Base-by-base conservation (phyloP, 1,139 yeast genomes). In the Saccharomyces pastorianus region DNA sequence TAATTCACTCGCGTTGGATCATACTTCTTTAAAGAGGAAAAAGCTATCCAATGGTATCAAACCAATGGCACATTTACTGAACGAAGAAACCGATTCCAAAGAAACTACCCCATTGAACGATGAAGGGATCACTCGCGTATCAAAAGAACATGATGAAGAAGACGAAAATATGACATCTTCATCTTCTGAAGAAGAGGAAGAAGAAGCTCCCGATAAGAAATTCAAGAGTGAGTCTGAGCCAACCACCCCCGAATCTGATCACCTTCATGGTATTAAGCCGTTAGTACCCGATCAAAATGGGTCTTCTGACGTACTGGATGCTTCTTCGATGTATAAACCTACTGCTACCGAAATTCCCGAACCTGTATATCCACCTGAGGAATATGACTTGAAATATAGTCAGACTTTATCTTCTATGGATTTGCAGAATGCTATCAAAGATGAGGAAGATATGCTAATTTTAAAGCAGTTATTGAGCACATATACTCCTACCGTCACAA, bases 61-160 rank as follows among this genome's bases (percentile, higher is more conserved):
- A 48, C 95, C 95, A 1, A 78, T 86, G 83, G 85, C 84, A 53
- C 93, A 87, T 71, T 81, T 84, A 1, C 77, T 87, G 58, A 85
- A 87, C 46, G 84, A 79, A 4, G 79, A 78, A 13, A 28, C 42
- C 4, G 47, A 29, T n/a, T 49, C 51, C 6, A 80, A 75, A 5
- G 73, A 68, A 20, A 77, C 73, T 7, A 62, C 59, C 38, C 76
- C 71, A 1, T 69, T 74, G 8, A 65, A 60, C 47, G 54, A 59
- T 14, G 59, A 54, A 57, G 57, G 72, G 66, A 62, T 41, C 64
- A 76, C 60, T 70, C 50, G 62, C n/a, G 32, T 50, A 2, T 20
- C 57, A 58, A 50, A 14, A 53, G 27, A 51, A 62, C 54, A 17
- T 2, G 53, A 56, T 20, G 55, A 59, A 6, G 56, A 56, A n/a